phyloP scores from a whole-genome alignment of 768 basidiomycete genomes.

The Agaricus subrufescens region DNA sequence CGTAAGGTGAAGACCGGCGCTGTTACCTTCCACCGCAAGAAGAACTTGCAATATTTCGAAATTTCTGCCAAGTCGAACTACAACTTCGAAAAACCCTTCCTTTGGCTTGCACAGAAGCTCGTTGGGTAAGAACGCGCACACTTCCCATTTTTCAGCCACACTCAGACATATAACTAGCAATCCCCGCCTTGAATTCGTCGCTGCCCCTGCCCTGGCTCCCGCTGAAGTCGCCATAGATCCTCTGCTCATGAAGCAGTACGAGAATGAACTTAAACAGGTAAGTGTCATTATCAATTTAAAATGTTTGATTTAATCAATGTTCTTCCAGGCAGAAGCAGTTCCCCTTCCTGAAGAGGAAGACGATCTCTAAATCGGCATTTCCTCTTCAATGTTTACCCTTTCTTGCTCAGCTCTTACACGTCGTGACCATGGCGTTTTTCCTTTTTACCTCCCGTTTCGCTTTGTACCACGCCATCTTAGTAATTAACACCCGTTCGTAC shows the following conservation, averaged over 20 bases:
- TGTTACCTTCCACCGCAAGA: conserved; percentile 99
- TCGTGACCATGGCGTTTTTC: conserved; percentile 24
- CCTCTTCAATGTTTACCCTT: conserved; percentile 11
- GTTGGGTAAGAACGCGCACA: conserved; percentile 66
- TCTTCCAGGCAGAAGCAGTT: conserved; percentile 70
- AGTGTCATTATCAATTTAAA: conserved; percentile 14
- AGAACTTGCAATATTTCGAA: conserved; percentile 99
- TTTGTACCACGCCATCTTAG: conserved; percentile 11
- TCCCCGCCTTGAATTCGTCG: conserved; percentile 87
- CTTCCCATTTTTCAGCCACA: background rate
- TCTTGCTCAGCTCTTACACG: conserved; percentile 16
- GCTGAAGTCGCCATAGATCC: conserved; percentile 88
- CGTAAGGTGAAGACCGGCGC: conserved; percentile 99
- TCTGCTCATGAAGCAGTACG: conserved; percentile 74
- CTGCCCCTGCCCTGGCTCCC: conserved; percentile 92
- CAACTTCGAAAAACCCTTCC: conserved; percentile 99
- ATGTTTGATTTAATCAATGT: background rate
- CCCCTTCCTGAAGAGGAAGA: conserved; percentile 99
- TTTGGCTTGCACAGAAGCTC: conserved; percentile 97
- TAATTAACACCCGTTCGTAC: conserved; percentile 16
- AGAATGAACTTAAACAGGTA: conserved; percentile 68
- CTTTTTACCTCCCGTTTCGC: conserved; percentile 14
- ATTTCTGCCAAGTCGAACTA: conserved; percentile 99
- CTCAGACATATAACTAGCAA: conserved; percentile 47
- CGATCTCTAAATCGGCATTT: conserved; percentile 48